Percentiles rank a stretch among this genome's conserved stretches.
Evolutionary conservation across 306 rosid genomes (phyloP).

Genomic region (Luffa aegyptiaca): DNA sequence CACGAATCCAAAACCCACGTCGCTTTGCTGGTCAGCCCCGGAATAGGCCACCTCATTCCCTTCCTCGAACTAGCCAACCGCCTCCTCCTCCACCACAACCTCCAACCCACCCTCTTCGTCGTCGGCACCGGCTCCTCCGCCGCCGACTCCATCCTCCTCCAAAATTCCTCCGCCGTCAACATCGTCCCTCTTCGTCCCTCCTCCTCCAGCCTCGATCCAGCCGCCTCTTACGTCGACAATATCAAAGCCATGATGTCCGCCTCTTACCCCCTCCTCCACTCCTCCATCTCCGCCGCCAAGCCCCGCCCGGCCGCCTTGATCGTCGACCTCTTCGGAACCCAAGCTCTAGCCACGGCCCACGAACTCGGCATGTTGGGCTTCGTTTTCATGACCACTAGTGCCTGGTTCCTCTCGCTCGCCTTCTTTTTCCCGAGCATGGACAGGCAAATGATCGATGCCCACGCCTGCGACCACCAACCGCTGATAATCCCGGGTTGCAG

Average conservation of each 20-base stretch:
- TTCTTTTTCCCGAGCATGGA: background rate
- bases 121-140: constrained; percentile 8
- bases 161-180: background rate
- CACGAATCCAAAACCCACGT: constrained; percentile 8
- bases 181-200: background rate
- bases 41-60: constrained; percentile 42
- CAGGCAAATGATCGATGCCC: background rate
- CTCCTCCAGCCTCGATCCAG: background rate
- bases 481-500: constrained; percentile 2
- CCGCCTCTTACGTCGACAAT: background rate
- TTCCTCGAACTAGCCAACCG: constrained; percentile 25
- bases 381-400: background rate
- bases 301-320: constrained; percentile 2
- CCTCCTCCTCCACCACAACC: constrained; percentile 12
- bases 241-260: background rate
- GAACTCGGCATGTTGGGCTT: constrained; percentile 5
- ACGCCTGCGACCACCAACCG: background rate
- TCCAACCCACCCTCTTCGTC: constrained; percentile 23
- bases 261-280: background rate
- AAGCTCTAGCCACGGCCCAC: background rate
- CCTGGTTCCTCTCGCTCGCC: background rate
- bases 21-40: constrained; percentile 34
- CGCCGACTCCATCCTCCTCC: background rate
- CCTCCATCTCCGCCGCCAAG: background rate
- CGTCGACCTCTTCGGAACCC: constrained; percentile 6